Evolutionary conservation across 1,284 basidiomycete species (phyloP).

Genomic region (Lentinus polychrous): DNA sequence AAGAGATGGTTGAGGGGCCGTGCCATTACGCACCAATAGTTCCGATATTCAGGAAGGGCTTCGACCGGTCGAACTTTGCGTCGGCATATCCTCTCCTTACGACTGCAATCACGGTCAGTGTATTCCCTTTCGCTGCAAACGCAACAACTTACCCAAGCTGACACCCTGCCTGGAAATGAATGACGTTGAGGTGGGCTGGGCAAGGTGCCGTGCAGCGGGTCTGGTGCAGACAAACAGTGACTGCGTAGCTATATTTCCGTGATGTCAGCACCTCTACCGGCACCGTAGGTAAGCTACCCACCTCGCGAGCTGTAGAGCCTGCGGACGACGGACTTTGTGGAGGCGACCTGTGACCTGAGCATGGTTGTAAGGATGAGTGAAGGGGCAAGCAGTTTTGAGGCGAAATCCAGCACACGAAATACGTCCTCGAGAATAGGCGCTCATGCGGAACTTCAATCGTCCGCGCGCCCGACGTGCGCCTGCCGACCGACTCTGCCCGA

Average conservation of each 20-base stretch:
- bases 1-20: constrained; percentile 1
- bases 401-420: constrained; percentile 9
- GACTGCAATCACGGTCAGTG: constrained; percentile 20
- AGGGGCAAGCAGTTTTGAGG: constrained; percentile 14
- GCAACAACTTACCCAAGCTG: constrained; percentile 16
- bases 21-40: constrained; percentile 65
- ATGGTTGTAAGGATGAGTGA: constrained; percentile 22
- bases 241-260: constrained; percentile 18
- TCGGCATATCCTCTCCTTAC: constrained; percentile 70
- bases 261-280: constrained; percentile 8
- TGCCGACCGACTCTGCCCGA: constrained; percentile 5
- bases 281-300: constrained; percentile 20
- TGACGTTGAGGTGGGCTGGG: constrained; percentile 11
- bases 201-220: constrained; percentile 22
- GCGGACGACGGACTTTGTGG: constrained; percentile 44
- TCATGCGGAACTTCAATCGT: neutral
- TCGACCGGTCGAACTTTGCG: constrained; percentile 74
- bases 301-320: constrained; percentile 43
- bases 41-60: constrained; percentile 97
- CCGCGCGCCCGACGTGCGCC: neutral
- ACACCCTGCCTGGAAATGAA: constrained; percentile 15
- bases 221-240: constrained; percentile 24
- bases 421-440: constrained; percentile 2
- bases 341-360: constrained; percentile 39
- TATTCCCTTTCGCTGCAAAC: neutral